Conservation (phyloP, 805 yeast species). For the Yarrowia sp. region DNA sequence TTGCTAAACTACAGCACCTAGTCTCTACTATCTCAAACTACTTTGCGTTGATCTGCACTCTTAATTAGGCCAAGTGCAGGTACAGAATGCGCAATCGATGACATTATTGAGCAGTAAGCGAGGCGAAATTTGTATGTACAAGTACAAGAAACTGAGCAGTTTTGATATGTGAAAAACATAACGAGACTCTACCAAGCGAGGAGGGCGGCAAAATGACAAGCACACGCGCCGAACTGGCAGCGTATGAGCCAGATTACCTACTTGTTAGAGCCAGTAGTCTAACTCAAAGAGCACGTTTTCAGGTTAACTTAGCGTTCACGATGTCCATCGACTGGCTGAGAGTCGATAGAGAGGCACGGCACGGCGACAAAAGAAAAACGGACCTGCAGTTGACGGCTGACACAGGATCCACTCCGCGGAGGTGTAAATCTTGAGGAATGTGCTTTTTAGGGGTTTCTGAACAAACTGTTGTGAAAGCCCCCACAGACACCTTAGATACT, state of each 20-base stretch:
- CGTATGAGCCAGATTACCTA: constrained; percentile 1
- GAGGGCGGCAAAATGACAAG: not conserved
- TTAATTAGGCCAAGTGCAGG: constrained; percentile 16
- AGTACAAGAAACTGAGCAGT: too few species aligned
- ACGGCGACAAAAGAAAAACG: not conserved
- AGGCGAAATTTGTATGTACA: too few species aligned
- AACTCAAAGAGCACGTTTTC: constrained; percentile 36
- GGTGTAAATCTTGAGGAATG: not conserved
- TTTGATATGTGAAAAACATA: not conserved
- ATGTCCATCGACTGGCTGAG: constrained; percentile 34
- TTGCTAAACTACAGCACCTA: not conserved
- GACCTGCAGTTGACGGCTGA: not conserved
- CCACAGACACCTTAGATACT: too few species aligned
- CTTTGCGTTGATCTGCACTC: constrained; percentile 18
- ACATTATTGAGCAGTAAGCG: too few species aligned
- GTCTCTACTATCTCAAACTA: not conserved
- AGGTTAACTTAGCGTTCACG: constrained; percentile 28
- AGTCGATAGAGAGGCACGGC: constrained; percentile 21
- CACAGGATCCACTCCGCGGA: not conserved
- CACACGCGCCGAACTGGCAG: not conserved
- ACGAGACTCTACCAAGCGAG: too few species aligned
- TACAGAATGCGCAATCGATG: not conserved
- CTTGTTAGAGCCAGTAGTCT: constrained; percentile 1
- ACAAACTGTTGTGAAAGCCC: too few species aligned
- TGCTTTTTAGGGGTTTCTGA: too few species aligned